Evolutionary conservation across 345 rosid genomes (phyloP).

Genomic region (Triadica sebifera): DNA sequence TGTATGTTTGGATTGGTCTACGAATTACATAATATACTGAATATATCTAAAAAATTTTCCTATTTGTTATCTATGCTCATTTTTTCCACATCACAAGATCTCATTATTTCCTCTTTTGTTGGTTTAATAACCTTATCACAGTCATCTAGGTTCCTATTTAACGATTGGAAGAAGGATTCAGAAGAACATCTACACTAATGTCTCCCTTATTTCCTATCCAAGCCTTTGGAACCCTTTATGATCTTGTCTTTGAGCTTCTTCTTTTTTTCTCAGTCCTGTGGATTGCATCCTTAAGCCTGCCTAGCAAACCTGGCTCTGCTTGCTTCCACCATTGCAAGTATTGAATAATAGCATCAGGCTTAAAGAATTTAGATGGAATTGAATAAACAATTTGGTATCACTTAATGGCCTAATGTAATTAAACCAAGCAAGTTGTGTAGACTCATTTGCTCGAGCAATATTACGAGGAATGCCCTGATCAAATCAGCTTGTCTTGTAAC

Average conservation of each 20-base stretch:
- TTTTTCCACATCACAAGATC: no score
- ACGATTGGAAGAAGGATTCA: no score
- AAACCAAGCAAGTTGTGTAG: constrained; percentile 22
- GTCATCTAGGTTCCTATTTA: no score
- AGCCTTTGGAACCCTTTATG: constrained; percentile 1
- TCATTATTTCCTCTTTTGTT: no score
- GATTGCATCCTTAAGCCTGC: background rate
- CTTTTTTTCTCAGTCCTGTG: constrained; percentile 4
- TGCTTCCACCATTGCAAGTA: constrained; percentile 34
- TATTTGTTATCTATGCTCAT: no score
- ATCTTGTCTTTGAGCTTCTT: constrained; percentile 8
- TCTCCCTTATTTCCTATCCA: background rate
- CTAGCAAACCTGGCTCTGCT: background rate
- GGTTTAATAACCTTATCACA: no score
- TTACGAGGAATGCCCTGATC: constrained; percentile 40
- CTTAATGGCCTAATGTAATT: constrained; percentile 17
- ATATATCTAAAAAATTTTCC: no score
- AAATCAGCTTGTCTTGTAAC: constrained; percentile 39
- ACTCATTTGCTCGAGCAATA: constrained; percentile 14
- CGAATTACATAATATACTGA: no score
- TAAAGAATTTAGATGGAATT: constrained; percentile 21
- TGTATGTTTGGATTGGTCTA: no score
- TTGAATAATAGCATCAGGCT: constrained; percentile 14
- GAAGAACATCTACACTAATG: no score
- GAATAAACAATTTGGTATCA: constrained; percentile 23